Evolutionary conservation across 495 filamentous ascomycete species (phyloP).

Genomic region (Tuber borchii): DNA sequence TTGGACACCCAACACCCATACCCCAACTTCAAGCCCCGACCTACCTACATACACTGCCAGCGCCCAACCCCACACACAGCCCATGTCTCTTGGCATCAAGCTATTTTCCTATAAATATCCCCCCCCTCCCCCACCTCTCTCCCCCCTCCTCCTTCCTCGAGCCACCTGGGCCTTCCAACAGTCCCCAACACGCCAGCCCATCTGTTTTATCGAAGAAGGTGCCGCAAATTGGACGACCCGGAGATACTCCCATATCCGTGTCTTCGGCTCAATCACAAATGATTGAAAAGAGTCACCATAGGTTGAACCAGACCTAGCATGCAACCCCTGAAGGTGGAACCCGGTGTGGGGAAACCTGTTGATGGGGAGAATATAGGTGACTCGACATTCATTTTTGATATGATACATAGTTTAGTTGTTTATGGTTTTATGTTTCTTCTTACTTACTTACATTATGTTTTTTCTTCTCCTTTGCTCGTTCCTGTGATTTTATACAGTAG

Average conservation of each 20-base stretch:
- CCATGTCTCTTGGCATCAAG: not conserved
- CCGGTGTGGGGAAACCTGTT: not conserved
- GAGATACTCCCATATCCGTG: not conserved
- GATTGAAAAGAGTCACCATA: not conserved
- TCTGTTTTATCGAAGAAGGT: not conserved
- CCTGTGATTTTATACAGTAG: too few species aligned
- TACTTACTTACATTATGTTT: too few species aligned
- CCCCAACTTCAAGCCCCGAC: not conserved
- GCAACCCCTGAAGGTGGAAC: not conserved
- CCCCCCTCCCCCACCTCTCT: too few species aligned
- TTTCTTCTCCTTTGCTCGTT: too few species aligned
- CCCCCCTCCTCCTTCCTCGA: not conserved
- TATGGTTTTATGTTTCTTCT: too few species aligned
- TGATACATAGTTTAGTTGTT: too few species aligned
- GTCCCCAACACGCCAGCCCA: not conserved
- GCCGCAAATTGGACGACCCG: not conserved
- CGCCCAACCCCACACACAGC: not conserved
- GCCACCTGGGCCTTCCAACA: not conserved
- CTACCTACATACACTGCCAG: not conserved
- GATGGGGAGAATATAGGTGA: too few species aligned
- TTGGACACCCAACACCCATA: not conserved
- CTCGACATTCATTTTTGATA: too few species aligned
- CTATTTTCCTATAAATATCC: not conserved
- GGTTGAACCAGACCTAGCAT: not conserved
- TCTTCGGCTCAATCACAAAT: not conserved